Conservation (phyloP, 345 rosid species). For the Noccaea caerulescens region DNA sequence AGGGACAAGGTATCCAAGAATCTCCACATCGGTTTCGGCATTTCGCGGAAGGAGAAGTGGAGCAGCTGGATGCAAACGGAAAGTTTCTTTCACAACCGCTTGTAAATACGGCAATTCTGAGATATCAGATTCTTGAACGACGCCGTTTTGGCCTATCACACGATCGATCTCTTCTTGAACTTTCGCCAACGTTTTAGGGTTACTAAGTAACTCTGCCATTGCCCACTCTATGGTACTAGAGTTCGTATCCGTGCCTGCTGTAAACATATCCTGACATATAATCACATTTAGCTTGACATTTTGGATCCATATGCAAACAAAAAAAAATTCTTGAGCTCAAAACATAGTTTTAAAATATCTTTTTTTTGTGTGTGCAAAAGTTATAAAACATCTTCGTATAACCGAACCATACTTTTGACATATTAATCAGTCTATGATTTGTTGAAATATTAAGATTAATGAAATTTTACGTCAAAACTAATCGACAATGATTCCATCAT, state of each 20-base stretch:
- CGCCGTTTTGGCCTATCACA: conserved; percentile 41
- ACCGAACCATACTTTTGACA: not conserved
- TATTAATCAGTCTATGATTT: not conserved
- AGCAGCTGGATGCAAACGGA: conserved; percentile 49
- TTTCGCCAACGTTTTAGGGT: conserved; percentile 29
- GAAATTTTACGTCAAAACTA: not conserved
- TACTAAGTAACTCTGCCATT: conserved; percentile 40
- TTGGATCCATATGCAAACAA: not conserved
- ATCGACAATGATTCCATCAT: not conserved
- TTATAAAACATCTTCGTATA: not conserved
- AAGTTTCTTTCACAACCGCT: conserved; percentile 51
- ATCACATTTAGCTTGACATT: not conserved
- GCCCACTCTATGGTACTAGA: conserved; percentile 47
- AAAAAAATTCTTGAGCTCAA: too few species aligned
- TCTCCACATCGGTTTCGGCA: conserved; percentile 38
- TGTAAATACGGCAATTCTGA: conserved; percentile 41
- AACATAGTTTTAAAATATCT: too few species aligned
- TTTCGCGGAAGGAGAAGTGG: conserved; percentile 48
- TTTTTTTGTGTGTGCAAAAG: too few species aligned
- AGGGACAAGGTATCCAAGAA: conserved; percentile 38
- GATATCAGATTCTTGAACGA: conserved; percentile 45
- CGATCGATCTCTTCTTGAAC: conserved; percentile 34
- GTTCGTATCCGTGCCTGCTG: conserved; percentile 54
- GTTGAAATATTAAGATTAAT: not conserved
- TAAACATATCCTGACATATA: conserved; percentile 45